These are phyloP conservation scores for Scortechinia acanthostroma DNA, from an alignment of 2,329 filamentous ascomycete species.

Conservation along the genomic window DNA sequence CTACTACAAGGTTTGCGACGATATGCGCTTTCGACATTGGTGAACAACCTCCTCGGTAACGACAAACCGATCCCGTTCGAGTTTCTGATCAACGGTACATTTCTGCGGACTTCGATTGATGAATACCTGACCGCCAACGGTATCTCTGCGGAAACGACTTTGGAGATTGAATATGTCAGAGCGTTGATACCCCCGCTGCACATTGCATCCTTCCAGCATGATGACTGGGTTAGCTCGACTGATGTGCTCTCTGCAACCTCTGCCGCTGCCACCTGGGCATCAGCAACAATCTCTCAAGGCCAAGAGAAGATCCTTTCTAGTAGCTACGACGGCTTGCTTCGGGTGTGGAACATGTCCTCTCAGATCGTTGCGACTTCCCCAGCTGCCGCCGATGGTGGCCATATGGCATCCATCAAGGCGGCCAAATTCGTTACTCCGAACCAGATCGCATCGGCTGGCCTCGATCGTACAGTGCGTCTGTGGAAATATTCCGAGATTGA, in stretches of 20 bases:
- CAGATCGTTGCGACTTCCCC: conserved; percentile 73
- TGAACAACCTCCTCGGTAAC: conserved; percentile 50
- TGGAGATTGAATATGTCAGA: conserved; percentile 87
- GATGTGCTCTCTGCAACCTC: conserved; percentile 71
- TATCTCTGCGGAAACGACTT: conserved; percentile 78
- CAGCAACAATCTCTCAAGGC: conserved; percentile 37
- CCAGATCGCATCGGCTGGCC: conserved; percentile 73
- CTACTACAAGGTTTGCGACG: conserved; percentile 39
- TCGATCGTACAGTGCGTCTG: conserved; percentile 78
- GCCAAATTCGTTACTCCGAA: conserved; percentile 74
- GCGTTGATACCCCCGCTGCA: conserved; percentile 83
- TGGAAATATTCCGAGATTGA: conserved; percentile 78
- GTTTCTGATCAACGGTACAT: conserved; percentile 90
- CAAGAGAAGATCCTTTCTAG: conserved; percentile 79
- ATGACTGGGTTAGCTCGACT: conserved; percentile 89
- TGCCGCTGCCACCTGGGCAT: conserved; percentile 45
- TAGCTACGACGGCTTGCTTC: conserved; percentile 81
- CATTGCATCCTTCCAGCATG: conserved; percentile 88
- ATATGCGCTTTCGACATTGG: conserved; percentile 53
- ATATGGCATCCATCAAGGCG: conserved; percentile 72
- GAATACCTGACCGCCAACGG: conserved; percentile 82
- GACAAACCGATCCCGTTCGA: conserved; percentile 73
- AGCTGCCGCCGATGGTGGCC: conserved; percentile 42
- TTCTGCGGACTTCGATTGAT: conserved; percentile 80
- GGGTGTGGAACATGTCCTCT: conserved; percentile 87